These are phyloP conservation scores for Davidsoniella neocaledoniae DNA, from an alignment of 2,329 filamentous ascomycete genomes.

Conservation along the genomic window DNA sequence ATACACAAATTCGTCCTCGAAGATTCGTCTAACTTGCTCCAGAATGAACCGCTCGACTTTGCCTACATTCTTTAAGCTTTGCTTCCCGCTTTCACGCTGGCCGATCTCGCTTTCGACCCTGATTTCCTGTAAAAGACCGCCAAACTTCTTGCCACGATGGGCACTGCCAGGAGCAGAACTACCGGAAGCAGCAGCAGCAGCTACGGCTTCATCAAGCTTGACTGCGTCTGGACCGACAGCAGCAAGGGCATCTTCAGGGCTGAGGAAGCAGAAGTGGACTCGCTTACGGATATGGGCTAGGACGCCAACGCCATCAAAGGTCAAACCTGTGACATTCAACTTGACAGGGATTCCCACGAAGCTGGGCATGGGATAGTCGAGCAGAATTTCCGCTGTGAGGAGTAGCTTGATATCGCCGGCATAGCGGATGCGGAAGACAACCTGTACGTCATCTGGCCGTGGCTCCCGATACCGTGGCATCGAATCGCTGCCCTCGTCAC, in stretches of 20 bases:
- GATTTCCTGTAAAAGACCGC: constrained; percentile 77
- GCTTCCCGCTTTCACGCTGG: constrained; percentile 75
- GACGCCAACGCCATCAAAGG: constrained; percentile 88
- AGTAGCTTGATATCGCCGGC: constrained; percentile 74
- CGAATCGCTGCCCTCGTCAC: constrained; percentile 14
- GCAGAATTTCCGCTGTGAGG: constrained; percentile 82
- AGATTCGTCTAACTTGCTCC: constrained; percentile 89
- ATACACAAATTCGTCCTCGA: constrained; percentile 97
- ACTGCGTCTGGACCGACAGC: constrained; percentile 38
- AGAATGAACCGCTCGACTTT: constrained; percentile 97
- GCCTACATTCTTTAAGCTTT: constrained; percentile 93
- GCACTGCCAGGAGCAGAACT: constrained; percentile 4
- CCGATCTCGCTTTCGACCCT: constrained; percentile 96
- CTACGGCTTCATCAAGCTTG: constrained; percentile 16
- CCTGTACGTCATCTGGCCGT: constrained; percentile 73
- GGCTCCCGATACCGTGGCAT: constrained; percentile 47
- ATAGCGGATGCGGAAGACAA: constrained; percentile 82
- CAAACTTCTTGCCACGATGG: constrained; percentile 27
- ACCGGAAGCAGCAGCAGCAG: constrained; percentile 12
- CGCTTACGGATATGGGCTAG: constrained; percentile 77
- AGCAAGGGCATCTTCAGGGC: constrained; percentile 74
- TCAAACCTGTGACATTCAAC: constrained; percentile 84
- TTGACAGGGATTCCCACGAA: constrained; percentile 93
- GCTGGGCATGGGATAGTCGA: constrained; percentile 97
- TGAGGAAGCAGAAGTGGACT: constrained; percentile 87